Evolutionary conservation across 768 basidiomycete genomes (phyloP).

Genomic region (Mycena polygramma): DNA sequence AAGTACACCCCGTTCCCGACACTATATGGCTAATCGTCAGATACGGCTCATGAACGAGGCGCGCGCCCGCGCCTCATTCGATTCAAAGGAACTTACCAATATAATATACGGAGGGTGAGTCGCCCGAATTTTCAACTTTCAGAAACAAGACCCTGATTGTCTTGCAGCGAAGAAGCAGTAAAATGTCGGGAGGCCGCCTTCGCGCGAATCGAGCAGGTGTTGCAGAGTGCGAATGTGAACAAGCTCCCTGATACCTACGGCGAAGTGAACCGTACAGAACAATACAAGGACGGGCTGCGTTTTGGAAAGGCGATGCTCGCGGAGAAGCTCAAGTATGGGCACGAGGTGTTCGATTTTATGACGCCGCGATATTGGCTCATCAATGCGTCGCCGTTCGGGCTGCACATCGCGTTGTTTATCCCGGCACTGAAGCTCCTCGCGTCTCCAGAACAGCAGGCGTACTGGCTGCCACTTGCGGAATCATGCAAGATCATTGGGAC

Average conservation of each 20-base stretch:
- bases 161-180: neutral
- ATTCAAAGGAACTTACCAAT: slow-evolving; percentile 11
- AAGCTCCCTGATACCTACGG: neutral
- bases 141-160: neutral
- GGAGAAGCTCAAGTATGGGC: slow-evolving; percentile 36
- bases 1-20: too few relatives aligned
- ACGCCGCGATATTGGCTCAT: slow-evolving; percentile 36
- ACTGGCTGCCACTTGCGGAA: slow-evolving; percentile 43
- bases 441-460: slow-evolving; percentile 39
- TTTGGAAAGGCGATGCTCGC: slow-evolving; percentile 39
- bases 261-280: slow-evolving; percentile 18
- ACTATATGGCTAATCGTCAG: slow-evolving; percentile 16
- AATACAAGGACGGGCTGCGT: slow-evolving; percentile 42
- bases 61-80: slow-evolving; percentile 14
- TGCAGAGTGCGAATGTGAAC: neutral
- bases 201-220: neutral
- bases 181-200: neutral
- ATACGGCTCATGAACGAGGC: slow-evolving; percentile 19
- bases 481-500: slow-evolving; percentile 41
- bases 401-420: slow-evolving; percentile 43
- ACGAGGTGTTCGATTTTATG: slow-evolving; percentile 33
- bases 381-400: slow-evolving; percentile 45
- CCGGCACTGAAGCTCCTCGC: slow-evolving; percentile 42
- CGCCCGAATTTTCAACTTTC: neutral
- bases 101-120: slow-evolving; percentile 20